Base-by-base conservation (phyloP, 78 protist species). In the Acrasis kona region DNA sequence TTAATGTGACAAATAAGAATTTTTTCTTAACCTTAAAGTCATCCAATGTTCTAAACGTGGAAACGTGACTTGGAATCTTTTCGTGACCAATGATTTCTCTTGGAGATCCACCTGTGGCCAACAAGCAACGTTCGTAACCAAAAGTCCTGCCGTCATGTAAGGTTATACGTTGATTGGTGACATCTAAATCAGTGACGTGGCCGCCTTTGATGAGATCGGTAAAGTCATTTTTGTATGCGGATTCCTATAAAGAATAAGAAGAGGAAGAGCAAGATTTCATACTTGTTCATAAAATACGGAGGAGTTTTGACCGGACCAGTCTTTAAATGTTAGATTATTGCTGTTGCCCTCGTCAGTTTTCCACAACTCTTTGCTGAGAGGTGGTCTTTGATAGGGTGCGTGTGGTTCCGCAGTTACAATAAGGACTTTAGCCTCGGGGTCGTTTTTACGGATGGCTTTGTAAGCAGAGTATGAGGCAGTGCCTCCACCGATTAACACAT, bases 31-130 rank as follows among this genome's bases (percentile, higher is more conserved):
- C n/a, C n/a, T n/a, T 69, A 68, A 79, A 91, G 38, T 91, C 95
- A 10, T 76, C 85, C 39, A 85, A 82, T 0, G 72, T 87, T 38
- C 86, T 66, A 41, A 71, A 81, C 64, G 83, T 76, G 0, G 91
- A 78, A 29, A 82, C 61, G 34, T 41, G 82, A 58, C 3, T 31
- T 3, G 42, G 35, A 1, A 27, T 30, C 2, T 61, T 31, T 10
- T 84, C 32, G 5, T 38, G 2, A n/a, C 30, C 10, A 7, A 1
- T 67, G 8, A 91, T 41, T 27, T 30, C 76, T 58, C 80, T 65
- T 50, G 95, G 95, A 19, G 38, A 50, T 12, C 91, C 89, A 70
- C 95, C 95, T 4, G 95, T 91, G 3, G 95, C 95, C 57, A 91
- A 39, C 35, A 91, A 72, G n/a, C 57, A 40, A 73, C 85, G 81